Percentiles rank a stretch among this genome's conserved stretches.
Conservation (phyloP, 2,329 filamentous ascomycete species). For the Exophiala spinifera region DNA sequence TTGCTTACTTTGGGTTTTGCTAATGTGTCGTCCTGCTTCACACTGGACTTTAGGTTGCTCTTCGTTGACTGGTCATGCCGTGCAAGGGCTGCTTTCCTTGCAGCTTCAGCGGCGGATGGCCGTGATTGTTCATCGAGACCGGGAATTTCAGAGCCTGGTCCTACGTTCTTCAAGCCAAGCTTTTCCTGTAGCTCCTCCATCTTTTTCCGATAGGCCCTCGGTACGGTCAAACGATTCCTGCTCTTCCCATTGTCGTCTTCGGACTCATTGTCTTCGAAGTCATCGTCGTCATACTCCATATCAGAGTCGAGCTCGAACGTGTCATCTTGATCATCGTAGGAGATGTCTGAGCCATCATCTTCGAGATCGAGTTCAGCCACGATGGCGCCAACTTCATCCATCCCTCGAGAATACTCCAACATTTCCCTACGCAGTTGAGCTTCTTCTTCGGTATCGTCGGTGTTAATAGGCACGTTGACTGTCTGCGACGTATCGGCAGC, state of each 20-base stretch:
- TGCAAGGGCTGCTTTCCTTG: constrained; percentile 27
- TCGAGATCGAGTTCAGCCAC: constrained; percentile 89
- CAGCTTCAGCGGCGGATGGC: constrained; percentile 29
- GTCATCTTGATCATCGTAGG: constrained; percentile 54
- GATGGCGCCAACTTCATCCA: constrained; percentile 84
- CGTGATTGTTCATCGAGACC: constrained; percentile 5
- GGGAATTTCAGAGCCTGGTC: constrained; percentile 40
- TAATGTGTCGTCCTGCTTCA: not conserved
- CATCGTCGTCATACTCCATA: constrained; percentile 50
- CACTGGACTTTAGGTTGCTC: constrained; percentile 14
- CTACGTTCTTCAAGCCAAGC: constrained; percentile 62
- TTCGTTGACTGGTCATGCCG: constrained; percentile 18
- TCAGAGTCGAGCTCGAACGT: constrained; percentile 30
- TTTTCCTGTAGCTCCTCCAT: constrained; percentile 84
- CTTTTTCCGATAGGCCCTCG: constrained; percentile 63
- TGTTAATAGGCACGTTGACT: constrained; percentile 10
- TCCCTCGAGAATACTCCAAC: constrained; percentile 69
- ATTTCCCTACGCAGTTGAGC: constrained; percentile 79
- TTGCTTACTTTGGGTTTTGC: constrained; percentile 39
- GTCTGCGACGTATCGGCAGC: not conserved
- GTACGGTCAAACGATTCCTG: constrained; percentile 48
- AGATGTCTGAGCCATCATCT: constrained; percentile 52
- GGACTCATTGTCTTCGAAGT: constrained; percentile 56
- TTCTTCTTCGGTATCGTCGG: constrained; percentile 74
- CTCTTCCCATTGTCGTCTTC: constrained; percentile 76